A percentile compares a stretch with the other conserved stretches of the same genome.
Evolutionary conservation across 2,329 filamentous ascomycete genomes (phyloP).

Genomic region (Bipolaris gigantea): DNA sequence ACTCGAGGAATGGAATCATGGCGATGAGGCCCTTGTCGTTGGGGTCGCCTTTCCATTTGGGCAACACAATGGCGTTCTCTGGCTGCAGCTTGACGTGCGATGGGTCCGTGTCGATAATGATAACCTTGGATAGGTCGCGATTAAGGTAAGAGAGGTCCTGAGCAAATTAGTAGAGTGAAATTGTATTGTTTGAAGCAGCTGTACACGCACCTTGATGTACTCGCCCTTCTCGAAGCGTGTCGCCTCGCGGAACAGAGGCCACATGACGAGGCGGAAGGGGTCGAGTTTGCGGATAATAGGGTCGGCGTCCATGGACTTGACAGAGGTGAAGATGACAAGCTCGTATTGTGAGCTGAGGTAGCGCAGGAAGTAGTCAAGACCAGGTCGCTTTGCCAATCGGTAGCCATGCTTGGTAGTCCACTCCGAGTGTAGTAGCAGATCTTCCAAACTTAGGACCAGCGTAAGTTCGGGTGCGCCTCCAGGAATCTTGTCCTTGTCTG

Average conservation of each 20-base stretch:
- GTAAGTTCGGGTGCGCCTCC: constrained; percentile 82
- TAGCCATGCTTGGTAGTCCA: constrained; percentile 94
- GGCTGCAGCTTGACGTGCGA: constrained; percentile 84
- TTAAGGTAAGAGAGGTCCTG: constrained; percentile 98
- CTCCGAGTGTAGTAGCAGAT: constrained; percentile 90
- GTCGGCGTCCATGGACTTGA: constrained; percentile 81
- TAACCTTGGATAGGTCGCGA: constrained; percentile 90
- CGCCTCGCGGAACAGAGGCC: constrained; percentile 93
- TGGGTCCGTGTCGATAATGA: constrained; percentile 86
- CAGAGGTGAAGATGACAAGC: constrained; percentile 90
- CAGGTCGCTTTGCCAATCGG: constrained; percentile 91
- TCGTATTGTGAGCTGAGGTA: constrained; percentile 99
- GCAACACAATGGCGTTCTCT: constrained; percentile 91
- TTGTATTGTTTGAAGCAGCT: neutral
- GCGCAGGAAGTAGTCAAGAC: constrained; percentile 94
- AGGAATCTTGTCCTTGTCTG: constrained; percentile 63
- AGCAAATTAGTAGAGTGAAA: constrained; percentile 13
- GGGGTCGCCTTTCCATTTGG: constrained; percentile 84
- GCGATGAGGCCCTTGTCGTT: constrained; percentile 84
- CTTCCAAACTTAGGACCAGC: constrained; percentile 87
- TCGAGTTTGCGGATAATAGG: constrained; percentile 91
- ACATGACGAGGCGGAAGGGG: constrained; percentile 92
- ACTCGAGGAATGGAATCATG: constrained; percentile 95
- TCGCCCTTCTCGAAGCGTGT: constrained; percentile 95
- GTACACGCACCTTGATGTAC: constrained; percentile 77